phyloP scores from a whole-genome alignment of 768 basidiomycete species.

The Gymnopilus dilepis region DNA sequence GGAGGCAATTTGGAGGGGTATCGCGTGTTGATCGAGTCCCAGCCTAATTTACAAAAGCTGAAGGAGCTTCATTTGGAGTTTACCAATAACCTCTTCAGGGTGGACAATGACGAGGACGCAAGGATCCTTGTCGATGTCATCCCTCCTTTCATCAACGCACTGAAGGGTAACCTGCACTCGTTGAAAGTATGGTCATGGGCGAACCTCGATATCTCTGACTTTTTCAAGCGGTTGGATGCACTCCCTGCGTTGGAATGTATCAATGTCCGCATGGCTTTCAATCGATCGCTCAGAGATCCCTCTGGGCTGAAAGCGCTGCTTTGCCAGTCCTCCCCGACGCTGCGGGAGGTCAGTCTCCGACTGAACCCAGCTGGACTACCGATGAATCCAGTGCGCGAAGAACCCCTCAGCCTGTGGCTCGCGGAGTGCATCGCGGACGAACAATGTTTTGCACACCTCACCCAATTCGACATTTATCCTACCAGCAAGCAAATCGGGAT shows the following conservation, averaged over 20 bases:
- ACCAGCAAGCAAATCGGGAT: conserved; percentile 40
- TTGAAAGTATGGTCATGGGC: conserved; percentile 48
- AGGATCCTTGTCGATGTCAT: conserved; percentile 37
- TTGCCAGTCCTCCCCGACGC: conserved; percentile 31
- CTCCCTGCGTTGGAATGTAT: conserved; percentile 41
- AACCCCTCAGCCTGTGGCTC: conserved; percentile 42
- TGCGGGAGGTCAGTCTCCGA: conserved; percentile 42
- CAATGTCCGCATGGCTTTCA: conserved; percentile 45
- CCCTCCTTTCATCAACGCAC: conserved; percentile 45
- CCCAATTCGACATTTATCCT: conserved; percentile 47
- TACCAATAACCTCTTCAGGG: conserved; percentile 35
- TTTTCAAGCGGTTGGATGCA: conserved; percentile 38
- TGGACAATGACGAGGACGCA: conserved; percentile 23
- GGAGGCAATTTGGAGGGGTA: conserved; percentile 43
- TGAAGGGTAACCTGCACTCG: conserved; percentile 38
- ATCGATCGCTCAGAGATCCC: conserved; percentile 41
- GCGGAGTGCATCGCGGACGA: conserved; percentile 31
- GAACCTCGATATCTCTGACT: conserved; percentile 43
- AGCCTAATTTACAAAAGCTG: conserved; percentile 36
- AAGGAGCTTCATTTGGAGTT: conserved; percentile 45
- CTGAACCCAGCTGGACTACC: conserved; percentile 42
- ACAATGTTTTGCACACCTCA: conserved; percentile 34
- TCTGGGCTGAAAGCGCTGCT: conserved; percentile 42
- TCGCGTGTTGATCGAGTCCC: conserved; percentile 36
- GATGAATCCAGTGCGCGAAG: conserved; percentile 34